Evolutionary conservation across 768 basidiomycete genomes (phyloP), one percentile per base, ranked within the genome.

Genomic region (Mycena vulgaris): DNA sequence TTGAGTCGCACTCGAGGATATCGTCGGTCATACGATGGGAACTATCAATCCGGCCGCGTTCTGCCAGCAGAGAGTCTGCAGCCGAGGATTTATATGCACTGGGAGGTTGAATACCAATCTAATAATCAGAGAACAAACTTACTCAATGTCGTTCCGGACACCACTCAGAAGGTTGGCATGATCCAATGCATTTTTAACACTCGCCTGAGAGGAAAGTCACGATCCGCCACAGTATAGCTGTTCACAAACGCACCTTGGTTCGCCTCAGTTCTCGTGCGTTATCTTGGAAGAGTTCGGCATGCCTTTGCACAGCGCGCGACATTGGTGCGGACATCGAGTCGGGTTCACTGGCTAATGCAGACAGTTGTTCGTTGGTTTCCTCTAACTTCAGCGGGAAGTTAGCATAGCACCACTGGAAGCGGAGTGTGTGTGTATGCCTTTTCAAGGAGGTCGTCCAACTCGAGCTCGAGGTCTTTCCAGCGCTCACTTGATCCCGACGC

Each of bases 121-220:
- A 3, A 56, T 11, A 30, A 8, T 21, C 27, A 66, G 21, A 39
- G 39, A 49, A 55, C 10, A 33, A n/a, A 81, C 92, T 51, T 75
- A 97, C 97, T 96, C 95, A 73, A 99, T 99, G 75, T 99, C 98
- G 74, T 97, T 96, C 72, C 97, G 88, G 5, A 99, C 97, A 10
- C 95, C 95, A 51, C 89, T 91, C 25, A 99, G 87, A 19, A 99
- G 83, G 78, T 95, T 97, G 1, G 92, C 93, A 77, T 95, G 90
- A 75, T 97, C 93, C 51, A 97, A 81, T 0, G 95, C 95, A 64
- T 90, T 86, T 75, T 95, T 89, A 25, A 96, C 90, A 78, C 95
- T 97, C 25, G 87, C 83, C 96, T 93, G 74, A n/a, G 8, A 31
- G 16, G 19, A 28, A 48, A 42, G 56, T 64, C 31, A 45, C 13